phyloP scores from a whole-genome alignment of 1,284 basidiomycete species.

The Pisolithus thermaeus region DNA sequence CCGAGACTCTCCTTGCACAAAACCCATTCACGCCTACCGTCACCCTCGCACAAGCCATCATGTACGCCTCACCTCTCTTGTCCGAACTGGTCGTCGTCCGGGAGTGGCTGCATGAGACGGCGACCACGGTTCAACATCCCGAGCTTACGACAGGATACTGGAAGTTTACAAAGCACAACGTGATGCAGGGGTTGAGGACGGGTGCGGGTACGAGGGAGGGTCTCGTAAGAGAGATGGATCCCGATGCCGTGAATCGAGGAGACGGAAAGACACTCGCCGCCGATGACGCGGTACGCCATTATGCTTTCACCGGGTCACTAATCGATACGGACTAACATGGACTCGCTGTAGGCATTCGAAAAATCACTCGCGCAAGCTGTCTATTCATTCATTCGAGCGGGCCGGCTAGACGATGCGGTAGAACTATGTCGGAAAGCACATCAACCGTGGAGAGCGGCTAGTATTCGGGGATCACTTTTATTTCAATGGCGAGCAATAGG shows the following conservation, averaged over 20 bases:
- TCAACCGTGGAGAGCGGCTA: constrained; percentile 89
- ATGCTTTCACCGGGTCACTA: not conserved
- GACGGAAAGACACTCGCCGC: constrained; percentile 53
- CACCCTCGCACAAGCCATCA: constrained; percentile 64
- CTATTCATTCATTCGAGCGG: constrained; percentile 76
- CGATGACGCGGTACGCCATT: constrained; percentile 63
- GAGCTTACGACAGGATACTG: constrained; percentile 76
- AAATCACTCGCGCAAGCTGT: constrained; percentile 68
- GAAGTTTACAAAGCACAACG: constrained; percentile 72
- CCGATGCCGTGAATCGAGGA: constrained; percentile 60
- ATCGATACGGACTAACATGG: not conserved
- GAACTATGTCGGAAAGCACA: constrained; percentile 80
- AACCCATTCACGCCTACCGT: constrained; percentile 78
- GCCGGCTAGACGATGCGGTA: constrained; percentile 77
- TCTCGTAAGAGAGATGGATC: constrained; percentile 66
- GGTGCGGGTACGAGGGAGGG: constrained; percentile 43
- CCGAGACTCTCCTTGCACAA: constrained; percentile 48
- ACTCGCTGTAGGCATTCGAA: constrained; percentile 60
- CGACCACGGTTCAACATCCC: constrained; percentile 50
- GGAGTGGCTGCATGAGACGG: constrained; percentile 78
- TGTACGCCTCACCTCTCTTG: constrained; percentile 55
- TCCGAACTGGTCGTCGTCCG: constrained; percentile 69
- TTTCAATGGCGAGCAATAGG: constrained; percentile 70
- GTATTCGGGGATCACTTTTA: constrained; percentile 72
- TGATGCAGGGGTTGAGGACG: constrained; percentile 60